Conservation (phyloP, 2,329 filamentous ascomycete species). For the Alternaria dauci region DNA sequence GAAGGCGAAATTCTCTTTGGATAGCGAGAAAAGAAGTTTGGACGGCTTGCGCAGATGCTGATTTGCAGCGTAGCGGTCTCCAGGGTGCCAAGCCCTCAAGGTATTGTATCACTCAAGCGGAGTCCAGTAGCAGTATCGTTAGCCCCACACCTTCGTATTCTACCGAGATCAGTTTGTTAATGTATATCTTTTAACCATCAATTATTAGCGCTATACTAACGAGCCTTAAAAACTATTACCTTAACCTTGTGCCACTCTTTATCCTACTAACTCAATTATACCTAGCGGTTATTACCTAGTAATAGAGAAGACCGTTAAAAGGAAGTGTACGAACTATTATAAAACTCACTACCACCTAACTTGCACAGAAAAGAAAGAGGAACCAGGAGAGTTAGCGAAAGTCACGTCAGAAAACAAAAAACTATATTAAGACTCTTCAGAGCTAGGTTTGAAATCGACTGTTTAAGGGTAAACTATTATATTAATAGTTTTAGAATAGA, state of each 20-base stretch:
- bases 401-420: slow-evolving; percentile 13
- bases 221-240: neutral
- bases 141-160: neutral
- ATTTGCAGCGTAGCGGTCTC: too few relatives aligned
- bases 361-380: slow-evolving; percentile 11
- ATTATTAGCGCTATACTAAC: neutral
- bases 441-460: slow-evolving; percentile 10
- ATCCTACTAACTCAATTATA: neutral
- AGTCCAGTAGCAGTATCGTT: too few relatives aligned
- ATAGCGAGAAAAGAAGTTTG: too few relatives aligned
- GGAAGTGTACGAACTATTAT: slow-evolving; percentile 2
- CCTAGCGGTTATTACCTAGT: neutral
- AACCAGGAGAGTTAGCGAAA: slow-evolving; percentile 14
- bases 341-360: slow-evolving; percentile 2
- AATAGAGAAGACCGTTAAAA: slow-evolving; percentile 1
- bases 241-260: slow-evolving; percentile 1
- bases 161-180: neutral
- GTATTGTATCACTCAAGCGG: too few relatives aligned
- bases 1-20: too few relatives aligned
- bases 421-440: slow-evolving; percentile 15
- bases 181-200: neutral
- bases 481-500: slow-evolving; percentile 15
- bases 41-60: too few relatives aligned
- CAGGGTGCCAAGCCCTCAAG: too few relatives aligned
- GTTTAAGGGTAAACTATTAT: slow-evolving; percentile 6